Conservation (phyloP, 2,329 filamentous ascomycete species). For the Daldinia sp. region DNA sequence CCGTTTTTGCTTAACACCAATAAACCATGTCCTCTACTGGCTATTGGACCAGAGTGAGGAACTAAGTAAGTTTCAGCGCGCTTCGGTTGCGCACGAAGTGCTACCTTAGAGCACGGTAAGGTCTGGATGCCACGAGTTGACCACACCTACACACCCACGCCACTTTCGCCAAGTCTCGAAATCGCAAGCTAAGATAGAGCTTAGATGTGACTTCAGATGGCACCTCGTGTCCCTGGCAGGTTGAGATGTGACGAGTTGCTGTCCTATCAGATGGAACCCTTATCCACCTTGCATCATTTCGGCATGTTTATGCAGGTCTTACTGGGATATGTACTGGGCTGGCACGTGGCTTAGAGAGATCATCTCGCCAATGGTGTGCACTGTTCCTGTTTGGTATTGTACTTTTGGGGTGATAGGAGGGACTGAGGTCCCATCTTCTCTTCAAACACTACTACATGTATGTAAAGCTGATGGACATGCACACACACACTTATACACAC, state of each 20-base stretch:
- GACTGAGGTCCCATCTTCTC: background rate
- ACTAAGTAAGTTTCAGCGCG: conserved; percentile 5
- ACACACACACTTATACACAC: background rate
- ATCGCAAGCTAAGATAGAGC: background rate
- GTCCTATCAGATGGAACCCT: background rate
- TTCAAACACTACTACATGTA: background rate
- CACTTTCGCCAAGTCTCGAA: conserved; percentile 1
- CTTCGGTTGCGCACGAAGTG: background rate
- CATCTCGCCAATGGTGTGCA: background rate
- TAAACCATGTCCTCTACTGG: background rate
- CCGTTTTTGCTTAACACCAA: background rate
- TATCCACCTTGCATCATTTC: conserved; percentile 1
- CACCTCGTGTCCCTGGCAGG: conserved; percentile 7
- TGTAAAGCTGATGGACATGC: background rate
- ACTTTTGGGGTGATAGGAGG: no score
- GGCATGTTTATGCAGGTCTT: conserved; percentile 2
- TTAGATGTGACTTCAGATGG: background rate
- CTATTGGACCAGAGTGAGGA: background rate
- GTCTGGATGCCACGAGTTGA: background rate
- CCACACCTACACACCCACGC: background rate
- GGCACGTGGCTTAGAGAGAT: conserved; percentile 2
- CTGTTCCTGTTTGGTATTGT: background rate
- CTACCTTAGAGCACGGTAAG: conserved; percentile 1
- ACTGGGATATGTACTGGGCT: background rate
- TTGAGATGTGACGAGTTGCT: background rate